Conservation (phyloP, 2,329 filamentous ascomycete genomes). For the Xylariaceae sp. region DNA sequence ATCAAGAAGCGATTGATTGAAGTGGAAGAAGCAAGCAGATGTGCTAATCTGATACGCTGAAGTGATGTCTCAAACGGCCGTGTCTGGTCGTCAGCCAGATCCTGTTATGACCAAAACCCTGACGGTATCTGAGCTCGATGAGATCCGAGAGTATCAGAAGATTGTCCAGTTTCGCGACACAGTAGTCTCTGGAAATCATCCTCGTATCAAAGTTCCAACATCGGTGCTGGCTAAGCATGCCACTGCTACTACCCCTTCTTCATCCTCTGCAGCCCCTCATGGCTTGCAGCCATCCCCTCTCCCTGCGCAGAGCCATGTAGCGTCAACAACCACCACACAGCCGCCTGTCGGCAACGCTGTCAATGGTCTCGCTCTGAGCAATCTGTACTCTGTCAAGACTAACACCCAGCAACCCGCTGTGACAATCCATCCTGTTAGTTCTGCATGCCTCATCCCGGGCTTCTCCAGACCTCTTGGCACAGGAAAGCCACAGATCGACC, state of each 20-base stretch:
- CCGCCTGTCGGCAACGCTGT: conserved; percentile 17
- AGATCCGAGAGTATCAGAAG: conserved; percentile 69
- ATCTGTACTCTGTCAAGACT: conserved; percentile 33
- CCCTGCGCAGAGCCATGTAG: conserved; percentile 22
- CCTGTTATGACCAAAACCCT: conserved; percentile 18
- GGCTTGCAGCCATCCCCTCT: conserved; percentile 21
- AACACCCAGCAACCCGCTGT: conserved; percentile 35
- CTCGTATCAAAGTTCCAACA: conserved; percentile 53
- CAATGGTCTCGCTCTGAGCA: conserved; percentile 28
- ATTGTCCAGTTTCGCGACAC: conserved; percentile 78
- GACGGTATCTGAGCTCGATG: conserved; percentile 42
- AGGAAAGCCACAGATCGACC: conserved; percentile 67
- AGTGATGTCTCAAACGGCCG: conserved; percentile 18
- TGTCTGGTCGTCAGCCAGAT: conserved; percentile 17
- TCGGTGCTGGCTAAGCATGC: conserved; percentile 24
- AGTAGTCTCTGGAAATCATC: conserved; percentile 73
- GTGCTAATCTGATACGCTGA: conserved; percentile 15
- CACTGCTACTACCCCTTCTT: conserved; percentile 7
- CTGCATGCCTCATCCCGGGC: conserved; percentile 33
- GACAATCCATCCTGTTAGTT: conserved; percentile 18
- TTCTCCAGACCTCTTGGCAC: conserved; percentile 41
- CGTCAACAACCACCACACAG: conserved; percentile 16
- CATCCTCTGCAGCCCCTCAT: conserved; percentile 11
- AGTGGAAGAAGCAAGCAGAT: conserved; percentile 12
- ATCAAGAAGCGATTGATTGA: too few relatives aligned